Conservation (phyloP, 495 filamentous ascomycete genomes). For the Aspergillus sclerotioniger region DNA sequence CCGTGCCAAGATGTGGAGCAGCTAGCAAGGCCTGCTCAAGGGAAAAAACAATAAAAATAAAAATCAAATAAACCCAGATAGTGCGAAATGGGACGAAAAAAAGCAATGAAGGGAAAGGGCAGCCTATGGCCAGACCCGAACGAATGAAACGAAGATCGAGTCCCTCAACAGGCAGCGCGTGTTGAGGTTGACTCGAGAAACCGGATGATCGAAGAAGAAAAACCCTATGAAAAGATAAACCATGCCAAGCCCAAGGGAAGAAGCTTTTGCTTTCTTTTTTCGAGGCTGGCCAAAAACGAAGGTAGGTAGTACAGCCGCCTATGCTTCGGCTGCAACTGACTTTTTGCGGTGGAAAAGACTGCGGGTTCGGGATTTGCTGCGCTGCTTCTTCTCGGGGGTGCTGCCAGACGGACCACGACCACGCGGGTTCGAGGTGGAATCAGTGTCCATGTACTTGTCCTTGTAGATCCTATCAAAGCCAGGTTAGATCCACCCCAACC, state of each 20-base stretch:
- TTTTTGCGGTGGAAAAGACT: slow-evolving; percentile 68
- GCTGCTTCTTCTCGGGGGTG: slow-evolving; percentile 55
- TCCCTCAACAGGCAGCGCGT: background rate
- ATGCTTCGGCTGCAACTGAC: slow-evolving; percentile 38
- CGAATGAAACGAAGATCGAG: background rate
- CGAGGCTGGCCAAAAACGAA: slow-evolving; percentile 1
- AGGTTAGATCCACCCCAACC: slow-evolving; percentile 12
- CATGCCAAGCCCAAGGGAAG: background rate
- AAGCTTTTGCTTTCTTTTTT: background rate
- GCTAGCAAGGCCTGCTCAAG: slow-evolving; percentile 21
- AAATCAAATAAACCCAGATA: slow-evolving; percentile 11
- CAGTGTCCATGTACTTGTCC: slow-evolving; percentile 83
- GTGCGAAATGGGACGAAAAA: slow-evolving; percentile 12
- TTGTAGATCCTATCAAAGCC: slow-evolving; percentile 76
- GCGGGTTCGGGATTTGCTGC: slow-evolving; percentile 63
- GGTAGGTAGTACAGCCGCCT: slow-evolving; percentile 11
- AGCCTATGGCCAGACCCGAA: background rate
- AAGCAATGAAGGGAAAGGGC: slow-evolving; percentile 11
- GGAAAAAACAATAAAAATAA: slow-evolving; percentile 1
- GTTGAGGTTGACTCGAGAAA: background rate
- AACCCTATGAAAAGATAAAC: background rate
- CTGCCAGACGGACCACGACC: slow-evolving; percentile 28
- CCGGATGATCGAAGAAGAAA: background rate
- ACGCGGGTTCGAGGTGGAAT: slow-evolving; percentile 50
- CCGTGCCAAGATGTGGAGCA: slow-evolving; percentile 9